These are phyloP conservation scores for Pichia sp. DNA, from an alignment of 1,139 yeast species.

Conservation along the genomic window DNA sequence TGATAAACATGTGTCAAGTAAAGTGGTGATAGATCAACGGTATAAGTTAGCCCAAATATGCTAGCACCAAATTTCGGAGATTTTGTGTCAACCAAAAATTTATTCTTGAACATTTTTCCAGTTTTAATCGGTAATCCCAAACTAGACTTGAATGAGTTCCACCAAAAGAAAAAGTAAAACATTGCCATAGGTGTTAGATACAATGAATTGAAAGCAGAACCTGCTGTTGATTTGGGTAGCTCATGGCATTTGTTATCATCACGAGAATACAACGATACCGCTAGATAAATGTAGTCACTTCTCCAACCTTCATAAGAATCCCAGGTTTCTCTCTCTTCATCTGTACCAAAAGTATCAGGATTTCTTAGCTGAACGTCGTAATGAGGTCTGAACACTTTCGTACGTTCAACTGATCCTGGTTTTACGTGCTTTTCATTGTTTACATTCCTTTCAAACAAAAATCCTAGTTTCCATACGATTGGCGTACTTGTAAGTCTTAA, in stretches of 20 bases:
- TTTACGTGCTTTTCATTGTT: constrained; percentile 16
- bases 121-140: constrained; percentile 71
- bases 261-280: constrained; percentile 60
- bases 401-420: constrained; percentile 39
- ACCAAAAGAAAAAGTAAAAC: constrained; percentile 74
- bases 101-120: constrained; percentile 56
- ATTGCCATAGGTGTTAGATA: constrained; percentile 72
- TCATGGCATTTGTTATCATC: constrained; percentile 15
- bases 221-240: constrained; percentile 11
- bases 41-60: constrained; percentile 75
- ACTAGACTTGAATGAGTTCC: constrained; percentile 68
- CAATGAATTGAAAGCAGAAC: constrained; percentile 54
- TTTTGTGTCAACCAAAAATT: constrained; percentile 32
- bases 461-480: constrained; percentile 55
- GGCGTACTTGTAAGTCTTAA: constrained; percentile 57
- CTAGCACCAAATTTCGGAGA: constrained; percentile 70
- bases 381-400: constrained; percentile 63
- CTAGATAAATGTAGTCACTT: constrained; percentile 75
- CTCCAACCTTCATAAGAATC: constrained; percentile 83
- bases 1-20: constrained; percentile 68
- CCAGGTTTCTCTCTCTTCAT: constrained; percentile 38
- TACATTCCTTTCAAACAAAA: constrained; percentile 50
- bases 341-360: constrained; percentile 50
- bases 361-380: constrained; percentile 62
- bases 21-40: constrained; percentile 67